phyloP scores from a whole-genome alignment of 345 rosid genomes.

The Gossypium sturtianum region DNA sequence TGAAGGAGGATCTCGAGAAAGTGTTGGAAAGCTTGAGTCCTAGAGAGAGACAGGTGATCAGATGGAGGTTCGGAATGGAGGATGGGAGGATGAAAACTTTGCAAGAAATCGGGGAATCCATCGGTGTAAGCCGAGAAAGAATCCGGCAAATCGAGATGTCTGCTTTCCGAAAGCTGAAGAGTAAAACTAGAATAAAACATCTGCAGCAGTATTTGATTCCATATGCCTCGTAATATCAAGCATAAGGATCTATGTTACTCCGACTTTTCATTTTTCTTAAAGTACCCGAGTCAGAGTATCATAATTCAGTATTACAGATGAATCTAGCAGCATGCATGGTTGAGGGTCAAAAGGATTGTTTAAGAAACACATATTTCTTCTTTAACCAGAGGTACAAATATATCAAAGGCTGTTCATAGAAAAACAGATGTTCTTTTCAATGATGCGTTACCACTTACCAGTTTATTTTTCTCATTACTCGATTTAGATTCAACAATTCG shows the following conservation, averaged over 20 bases:
- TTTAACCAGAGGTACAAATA: neutral
- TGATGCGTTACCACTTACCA: neutral
- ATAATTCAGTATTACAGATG: neutral
- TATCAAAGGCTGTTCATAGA: neutral
- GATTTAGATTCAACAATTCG: neutral
- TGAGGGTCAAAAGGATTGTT: slow-evolving; percentile 7
- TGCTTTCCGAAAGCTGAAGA: slow-evolving; percentile 78
- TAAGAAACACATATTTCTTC: neutral
- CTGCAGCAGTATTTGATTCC: slow-evolving; percentile 64
- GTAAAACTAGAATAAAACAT: slow-evolving; percentile 67
- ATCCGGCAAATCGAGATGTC: slow-evolving; percentile 77
- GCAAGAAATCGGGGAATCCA: slow-evolving; percentile 87
- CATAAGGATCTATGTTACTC: neutral
- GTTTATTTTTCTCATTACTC: neutral
- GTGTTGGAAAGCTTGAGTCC: slow-evolving; percentile 63
- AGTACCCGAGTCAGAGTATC: neutral
- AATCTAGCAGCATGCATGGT: neutral
- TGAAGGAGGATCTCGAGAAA: slow-evolving; percentile 77
- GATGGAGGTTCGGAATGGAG: slow-evolving; percentile 85
- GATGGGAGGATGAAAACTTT: slow-evolving; percentile 86
- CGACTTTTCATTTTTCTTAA: neutral
- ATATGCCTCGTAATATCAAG: neutral
- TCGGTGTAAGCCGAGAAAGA: slow-evolving; percentile 91
- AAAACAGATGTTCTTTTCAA: neutral
- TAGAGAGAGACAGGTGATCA: slow-evolving; percentile 73